Conservation (phyloP, 2,329 filamentous ascomycete species). For the Aspergillus novoparasiticus region DNA sequence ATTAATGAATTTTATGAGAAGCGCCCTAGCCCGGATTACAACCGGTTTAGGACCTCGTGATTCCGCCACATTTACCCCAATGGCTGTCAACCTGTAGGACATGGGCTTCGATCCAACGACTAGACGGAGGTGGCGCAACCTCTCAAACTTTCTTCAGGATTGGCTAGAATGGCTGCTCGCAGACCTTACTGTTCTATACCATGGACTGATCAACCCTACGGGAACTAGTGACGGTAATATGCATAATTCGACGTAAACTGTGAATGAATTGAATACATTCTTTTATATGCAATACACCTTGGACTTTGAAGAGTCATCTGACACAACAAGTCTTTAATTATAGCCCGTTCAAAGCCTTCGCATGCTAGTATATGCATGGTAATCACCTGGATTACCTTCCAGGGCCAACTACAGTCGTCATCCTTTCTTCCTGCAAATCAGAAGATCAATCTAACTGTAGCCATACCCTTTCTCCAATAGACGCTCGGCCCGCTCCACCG, state of each 20-base stretch:
- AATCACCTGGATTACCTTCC: not conserved
- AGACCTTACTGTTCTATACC: not conserved
- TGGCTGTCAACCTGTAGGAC: not conserved
- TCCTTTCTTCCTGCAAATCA: not conserved
- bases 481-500: not conserved
- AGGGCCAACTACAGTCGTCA: not conserved
- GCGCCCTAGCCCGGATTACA: too few relatives aligned
- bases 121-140: not conserved
- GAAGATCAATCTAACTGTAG: not conserved
- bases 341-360: not conserved
- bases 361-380: not conserved
- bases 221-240: not conserved
- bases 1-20: too few relatives aligned
- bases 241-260: not conserved
- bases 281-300: not conserved
- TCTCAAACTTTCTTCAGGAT: not conserved
- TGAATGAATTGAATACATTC: too few relatives aligned
- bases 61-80: not conserved
- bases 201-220: not conserved
- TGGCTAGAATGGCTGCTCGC: not conserved
- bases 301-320: not conserved
- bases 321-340: rapidly evolving
- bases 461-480: not conserved
- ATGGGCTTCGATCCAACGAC: not conserved
- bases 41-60: too few relatives aligned